Evolutionary conservation across 1,284 basidiomycete genomes (phyloP), one percentile per base, ranked within the genome.

Genomic region (Fomes fomentarius): DNA sequence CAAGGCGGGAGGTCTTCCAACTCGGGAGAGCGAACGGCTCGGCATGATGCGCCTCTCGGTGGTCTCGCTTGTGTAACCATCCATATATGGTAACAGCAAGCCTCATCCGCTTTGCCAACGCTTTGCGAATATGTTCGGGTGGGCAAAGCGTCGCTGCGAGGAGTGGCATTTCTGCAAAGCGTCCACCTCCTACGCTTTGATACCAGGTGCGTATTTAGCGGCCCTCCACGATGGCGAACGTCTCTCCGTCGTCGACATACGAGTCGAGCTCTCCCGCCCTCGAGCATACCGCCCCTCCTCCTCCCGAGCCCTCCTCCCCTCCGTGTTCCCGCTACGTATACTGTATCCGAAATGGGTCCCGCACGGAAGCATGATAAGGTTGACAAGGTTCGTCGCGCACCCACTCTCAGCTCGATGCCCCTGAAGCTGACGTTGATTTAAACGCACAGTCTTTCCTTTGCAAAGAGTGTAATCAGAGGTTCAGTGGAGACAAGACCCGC

Each of bases 21-120:
- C 17, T 45, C 24, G 19, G 43, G 43, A 21, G 30, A 12, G 31
- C 11, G 30, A 45, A 31, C 30, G 30, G 22, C 43, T 34, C 31
- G 31, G 31, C 21, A 28, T 45, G 43, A 45, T 45, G 31, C 43
- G 43, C 43, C 43, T 45, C 14, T 34, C 26, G 30, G 43, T 45
- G 43, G 43, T 45, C 43, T 45, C 43, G 43, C 43, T 45, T 45
- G 43, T n/a, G 21, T n/a, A 6, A 34, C 31, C 30, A 19, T 14
- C 43, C 43, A 21, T 24, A 45, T 34, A 45, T 34, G 30, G 43
- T n/a, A 45, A 45, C 21, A 21, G 28, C 8, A 15, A 24, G 12
- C 17, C 7, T 28, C 15, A 19, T 1, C 7, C 43, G 43, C 43
- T 45, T 45, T 45, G 43, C 43, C n/a, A n/a, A n/a, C n/a, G n/a